phyloP scores from a whole-genome alignment of 202 grass and related monocot genomes.

The Saccharum hybrid region DNA sequence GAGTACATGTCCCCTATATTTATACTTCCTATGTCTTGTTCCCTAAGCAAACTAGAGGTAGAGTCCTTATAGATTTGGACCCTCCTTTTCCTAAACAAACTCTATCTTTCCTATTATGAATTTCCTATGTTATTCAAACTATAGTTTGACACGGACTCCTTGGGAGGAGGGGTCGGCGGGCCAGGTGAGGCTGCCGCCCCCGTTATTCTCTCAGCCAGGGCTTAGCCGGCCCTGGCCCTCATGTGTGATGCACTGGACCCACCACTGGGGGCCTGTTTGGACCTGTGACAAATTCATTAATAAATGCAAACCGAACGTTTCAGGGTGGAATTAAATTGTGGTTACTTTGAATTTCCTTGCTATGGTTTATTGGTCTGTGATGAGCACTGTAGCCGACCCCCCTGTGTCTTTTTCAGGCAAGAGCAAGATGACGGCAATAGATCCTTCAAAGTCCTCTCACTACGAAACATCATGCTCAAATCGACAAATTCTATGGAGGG shows the following conservation, averaged over 20 bases:
- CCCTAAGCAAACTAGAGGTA: neutral
- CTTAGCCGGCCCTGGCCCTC: neutral
- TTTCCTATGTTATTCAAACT: neutral
- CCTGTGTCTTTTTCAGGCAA: constrained; percentile 56
- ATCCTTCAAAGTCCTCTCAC: constrained; percentile 64
- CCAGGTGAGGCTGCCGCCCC: neutral
- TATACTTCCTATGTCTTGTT: neutral
- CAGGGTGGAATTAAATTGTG: constrained; percentile 11
- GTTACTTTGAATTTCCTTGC: constrained; percentile 19
- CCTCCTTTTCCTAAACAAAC: neutral
- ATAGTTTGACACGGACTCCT: neutral
- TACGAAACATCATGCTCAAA: constrained; percentile 81
- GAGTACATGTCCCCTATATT: neutral
- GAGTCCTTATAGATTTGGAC: neutral
- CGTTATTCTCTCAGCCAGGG: neutral
- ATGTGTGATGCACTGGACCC: neutral
- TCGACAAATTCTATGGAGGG: constrained; percentile 66
- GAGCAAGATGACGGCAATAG: constrained; percentile 79
- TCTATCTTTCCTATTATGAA: neutral
- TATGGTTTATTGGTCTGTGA: constrained; percentile 8
- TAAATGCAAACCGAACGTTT: neutral
- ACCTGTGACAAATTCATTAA: constrained; percentile 2
- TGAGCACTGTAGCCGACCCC: constrained; percentile 20
- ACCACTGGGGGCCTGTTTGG: neutral
- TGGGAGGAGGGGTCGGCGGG: neutral